These are phyloP conservation scores for Diplodia seriata DNA, from an alignment of 2,329 filamentous ascomycete genomes.

Conservation along the genomic window DNA sequence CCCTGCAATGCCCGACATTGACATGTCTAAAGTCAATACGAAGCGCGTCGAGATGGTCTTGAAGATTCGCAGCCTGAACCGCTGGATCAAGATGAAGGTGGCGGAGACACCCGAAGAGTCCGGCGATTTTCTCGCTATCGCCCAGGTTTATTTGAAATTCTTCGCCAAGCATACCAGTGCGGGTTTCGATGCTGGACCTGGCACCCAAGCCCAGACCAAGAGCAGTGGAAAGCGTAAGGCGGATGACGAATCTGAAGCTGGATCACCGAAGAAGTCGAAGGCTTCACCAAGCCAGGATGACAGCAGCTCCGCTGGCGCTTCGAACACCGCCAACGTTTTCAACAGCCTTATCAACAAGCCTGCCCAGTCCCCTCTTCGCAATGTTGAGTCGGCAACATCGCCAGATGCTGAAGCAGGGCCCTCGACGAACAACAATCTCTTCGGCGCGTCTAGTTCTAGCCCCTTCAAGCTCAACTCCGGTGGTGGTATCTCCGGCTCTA, in stretches of 20 bases:
- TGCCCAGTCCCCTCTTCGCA: conserved; percentile 17
- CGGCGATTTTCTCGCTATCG: not conserved
- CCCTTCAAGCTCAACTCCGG: conserved; percentile 11
- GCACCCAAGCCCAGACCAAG: conserved; percentile 1
- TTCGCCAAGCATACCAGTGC: not conserved
- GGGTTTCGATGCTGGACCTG: not conserved
- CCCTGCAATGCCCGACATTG: not conserved
- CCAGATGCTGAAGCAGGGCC: conserved; percentile 13
- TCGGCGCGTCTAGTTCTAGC: conserved; percentile 14
- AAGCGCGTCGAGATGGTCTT: not conserved
- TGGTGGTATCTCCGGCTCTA: conserved; percentile 8
- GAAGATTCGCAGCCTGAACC: conserved; percentile 3
- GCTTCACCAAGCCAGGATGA: not conserved
- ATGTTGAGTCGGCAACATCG: conserved; percentile 16
- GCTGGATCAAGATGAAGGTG: conserved; percentile 3
- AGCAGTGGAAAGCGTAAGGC: conserved; percentile 22
- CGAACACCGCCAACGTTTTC: conserved; percentile 30
- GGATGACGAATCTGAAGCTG: conserved; percentile 12
- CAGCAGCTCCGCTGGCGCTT: conserved; percentile 5
- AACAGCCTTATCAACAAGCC: conserved; percentile 30
- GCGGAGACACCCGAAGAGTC: not conserved
- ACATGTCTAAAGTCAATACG: not conserved
- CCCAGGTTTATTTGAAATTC: not conserved
- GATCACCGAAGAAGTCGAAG: conserved; percentile 26
- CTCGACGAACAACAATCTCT: conserved; percentile 10